These are phyloP conservation scores for Xanthoparmelia taractica DNA, from an alignment of 495 filamentous ascomycete species.

Conservation along the genomic window DNA sequence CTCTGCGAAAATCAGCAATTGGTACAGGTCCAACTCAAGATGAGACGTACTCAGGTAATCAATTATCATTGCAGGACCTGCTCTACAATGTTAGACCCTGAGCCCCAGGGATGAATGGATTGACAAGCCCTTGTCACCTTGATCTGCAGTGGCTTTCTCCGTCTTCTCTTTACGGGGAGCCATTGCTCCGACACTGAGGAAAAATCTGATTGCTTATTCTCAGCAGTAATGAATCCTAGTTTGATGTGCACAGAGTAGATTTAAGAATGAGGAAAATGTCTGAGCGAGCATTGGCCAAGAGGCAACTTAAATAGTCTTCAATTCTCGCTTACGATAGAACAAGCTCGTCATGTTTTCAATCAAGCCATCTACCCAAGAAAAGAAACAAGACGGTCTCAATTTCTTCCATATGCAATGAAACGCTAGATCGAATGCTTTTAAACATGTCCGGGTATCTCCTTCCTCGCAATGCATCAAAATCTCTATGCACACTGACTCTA, in stretches of 20 bases:
- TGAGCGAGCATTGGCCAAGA: not conserved
- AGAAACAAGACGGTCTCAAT: not conserved
- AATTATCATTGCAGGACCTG: constrained; percentile 37
- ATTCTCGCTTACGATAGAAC: constrained; percentile 6
- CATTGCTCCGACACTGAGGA: constrained; percentile 29
- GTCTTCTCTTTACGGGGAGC: constrained; percentile 46
- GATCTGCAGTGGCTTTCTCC: constrained; percentile 36
- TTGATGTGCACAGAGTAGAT: not conserved
- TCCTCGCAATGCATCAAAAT: constrained; percentile 12
- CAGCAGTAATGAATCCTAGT: not conserved
- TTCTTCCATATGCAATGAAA: not conserved
- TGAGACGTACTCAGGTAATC: constrained; percentile 50
- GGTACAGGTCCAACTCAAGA: not conserved
- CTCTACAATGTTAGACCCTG: not conserved
- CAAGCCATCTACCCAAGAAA: constrained; percentile 22
- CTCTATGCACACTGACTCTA: constrained; percentile 31
- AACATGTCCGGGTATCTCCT: constrained; percentile 6
- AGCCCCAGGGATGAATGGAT: not conserved
- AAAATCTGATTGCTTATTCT: not conserved
- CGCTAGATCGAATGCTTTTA: not conserved
- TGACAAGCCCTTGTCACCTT: constrained; percentile 30
- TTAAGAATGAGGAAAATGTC: not conserved
- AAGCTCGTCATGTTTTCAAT: not conserved
- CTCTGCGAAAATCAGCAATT: constrained; percentile 30
- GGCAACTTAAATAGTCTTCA: not conserved